A percentile compares a stretch with the other conserved stretches of the same genome.
Evolutionary conservation across 2,329 filamentous ascomycete genomes (phyloP).

Genomic region (Arthrobotrys musiformis): DNA sequence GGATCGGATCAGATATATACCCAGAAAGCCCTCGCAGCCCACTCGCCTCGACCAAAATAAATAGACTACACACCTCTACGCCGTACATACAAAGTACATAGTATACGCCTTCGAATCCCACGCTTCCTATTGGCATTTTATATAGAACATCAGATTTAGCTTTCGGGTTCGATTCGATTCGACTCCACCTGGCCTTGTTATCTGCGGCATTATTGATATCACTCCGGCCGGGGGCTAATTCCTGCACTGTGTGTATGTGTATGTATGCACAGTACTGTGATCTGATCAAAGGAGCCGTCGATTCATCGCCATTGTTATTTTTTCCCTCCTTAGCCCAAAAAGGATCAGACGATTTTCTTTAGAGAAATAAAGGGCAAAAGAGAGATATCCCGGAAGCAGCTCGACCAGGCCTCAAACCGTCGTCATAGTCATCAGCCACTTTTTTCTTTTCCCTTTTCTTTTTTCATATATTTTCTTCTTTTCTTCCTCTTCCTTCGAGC

Average conservation of each 20-base stretch:
- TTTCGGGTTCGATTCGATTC: conserved; percentile 3
- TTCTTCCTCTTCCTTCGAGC: background rate
- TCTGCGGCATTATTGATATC: conserved; percentile 56
- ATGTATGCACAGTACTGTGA: too few species aligned
- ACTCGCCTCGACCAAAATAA: too few species aligned
- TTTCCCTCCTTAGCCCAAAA: conserved; percentile 25
- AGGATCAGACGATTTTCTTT: conserved; percentile 43
- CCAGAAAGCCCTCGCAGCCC: background rate
- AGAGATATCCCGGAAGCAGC: conserved; percentile 16
- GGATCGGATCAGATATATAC: conserved; percentile 12
- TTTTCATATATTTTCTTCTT: background rate
- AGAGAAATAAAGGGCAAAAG: background rate
- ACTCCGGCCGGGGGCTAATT: conserved; percentile 36
- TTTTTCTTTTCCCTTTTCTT: background rate
- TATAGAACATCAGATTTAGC: conserved; percentile 47
- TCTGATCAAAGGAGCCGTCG: conserved; percentile 8
- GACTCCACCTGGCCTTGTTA: conserved; percentile 45
- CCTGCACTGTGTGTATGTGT: background rate
- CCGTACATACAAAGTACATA: too few species aligned
- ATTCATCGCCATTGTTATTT: background rate
- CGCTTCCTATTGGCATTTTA: conserved; percentile 15
- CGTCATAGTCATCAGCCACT: conserved; percentile 1
- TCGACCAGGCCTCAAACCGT: conserved; percentile 34
- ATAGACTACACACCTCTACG: background rate
- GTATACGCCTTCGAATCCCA: background rate